Percentiles rank a stretch among this genome's conserved stretches.
These are phyloP conservation scores for Salicornia ramosissima DNA, from an alignment of 148 eudicot genomes.

Conservation along the genomic window DNA sequence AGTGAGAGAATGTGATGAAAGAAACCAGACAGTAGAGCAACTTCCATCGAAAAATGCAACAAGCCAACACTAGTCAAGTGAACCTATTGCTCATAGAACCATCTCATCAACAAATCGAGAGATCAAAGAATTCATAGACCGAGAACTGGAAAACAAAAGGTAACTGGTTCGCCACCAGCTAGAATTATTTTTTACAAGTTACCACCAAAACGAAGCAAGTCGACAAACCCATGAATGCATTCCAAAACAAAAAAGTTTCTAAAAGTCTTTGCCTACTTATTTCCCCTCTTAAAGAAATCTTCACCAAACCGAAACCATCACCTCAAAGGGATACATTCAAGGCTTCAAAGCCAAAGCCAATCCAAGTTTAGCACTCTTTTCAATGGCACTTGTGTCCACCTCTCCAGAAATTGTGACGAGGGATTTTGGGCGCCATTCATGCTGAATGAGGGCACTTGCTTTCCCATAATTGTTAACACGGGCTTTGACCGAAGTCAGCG, in stretches of 20 bases:
- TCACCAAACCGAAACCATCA: slow-evolving; percentile 19
- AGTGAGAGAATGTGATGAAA: neutral
- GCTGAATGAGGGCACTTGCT: slow-evolving; percentile 75
- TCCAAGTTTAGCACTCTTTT: slow-evolving; percentile 74
- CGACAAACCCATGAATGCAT: slow-evolving; percentile 25
- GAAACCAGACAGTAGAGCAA: neutral
- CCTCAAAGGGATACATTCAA: slow-evolving; percentile 31
- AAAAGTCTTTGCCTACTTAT: slow-evolving; percentile 20
- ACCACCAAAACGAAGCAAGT: slow-evolving; percentile 26
- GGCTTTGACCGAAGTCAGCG: slow-evolving; percentile 56
- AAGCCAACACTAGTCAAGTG: neutral
- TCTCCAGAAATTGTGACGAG: slow-evolving; percentile 67
- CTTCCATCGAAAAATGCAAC: neutral
- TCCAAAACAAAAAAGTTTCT: slow-evolving; percentile 10
- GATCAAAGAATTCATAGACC: slow-evolving; percentile 11
- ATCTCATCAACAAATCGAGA: neutral
- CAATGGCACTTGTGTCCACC: slow-evolving; percentile 76
- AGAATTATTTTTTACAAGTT: slow-evolving; percentile 34
- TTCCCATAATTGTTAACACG: slow-evolving; percentile 62
- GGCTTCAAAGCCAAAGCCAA: slow-evolving; percentile 67
- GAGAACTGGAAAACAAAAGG: slow-evolving; percentile 14
- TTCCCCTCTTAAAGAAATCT: slow-evolving; percentile 26
- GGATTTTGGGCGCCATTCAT: slow-evolving; percentile 69
- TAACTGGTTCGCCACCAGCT: slow-evolving; percentile 25
- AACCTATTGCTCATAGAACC: slow-evolving; percentile 2